phyloP scores from a whole-genome alignment of 2,329 filamentous ascomycete genomes.

The Ophiostoma populinum region DNA sequence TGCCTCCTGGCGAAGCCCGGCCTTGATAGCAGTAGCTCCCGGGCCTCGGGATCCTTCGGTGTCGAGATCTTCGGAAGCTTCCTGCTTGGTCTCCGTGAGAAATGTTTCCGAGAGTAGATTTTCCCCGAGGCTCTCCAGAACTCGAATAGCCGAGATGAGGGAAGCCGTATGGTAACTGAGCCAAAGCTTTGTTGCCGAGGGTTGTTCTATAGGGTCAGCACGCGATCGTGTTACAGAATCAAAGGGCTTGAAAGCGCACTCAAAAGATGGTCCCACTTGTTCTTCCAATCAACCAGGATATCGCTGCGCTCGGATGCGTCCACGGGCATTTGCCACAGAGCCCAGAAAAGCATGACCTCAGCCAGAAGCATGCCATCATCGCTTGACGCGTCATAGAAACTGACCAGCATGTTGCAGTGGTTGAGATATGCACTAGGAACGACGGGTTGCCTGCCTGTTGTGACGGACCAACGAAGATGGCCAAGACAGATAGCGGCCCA shows the following conservation, averaged over 20 bases:
- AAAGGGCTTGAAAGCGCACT: background rate
- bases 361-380: slow-evolving; percentile 2
- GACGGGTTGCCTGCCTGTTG: background rate
- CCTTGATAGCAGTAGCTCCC: background rate
- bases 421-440: background rate
- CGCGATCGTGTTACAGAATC: no score
- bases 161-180: slow-evolving; percentile 1
- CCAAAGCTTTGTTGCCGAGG: background rate
- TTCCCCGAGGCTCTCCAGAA: background rate
- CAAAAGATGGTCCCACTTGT: slow-evolving; percentile 1
- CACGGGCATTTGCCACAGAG: slow-evolving; percentile 1
- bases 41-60: background rate
- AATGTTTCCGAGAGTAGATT: slow-evolving; percentile 1
- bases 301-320: background rate
- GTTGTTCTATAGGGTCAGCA: background rate
- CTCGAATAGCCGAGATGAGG: background rate
- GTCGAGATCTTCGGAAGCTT: background rate
- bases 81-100: background rate
- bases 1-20: background rate
- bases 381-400: background rate
- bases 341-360: slow-evolving; percentile 2
- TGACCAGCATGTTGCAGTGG: slow-evolving; percentile 2
- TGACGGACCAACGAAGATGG: slow-evolving; percentile 1
- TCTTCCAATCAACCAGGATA: background rate
- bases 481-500: slow-evolving; percentile 1